Evolutionary conservation across 2,329 filamentous ascomycete genomes (phyloP).

Genomic region (Ilyonectria sp.): DNA sequence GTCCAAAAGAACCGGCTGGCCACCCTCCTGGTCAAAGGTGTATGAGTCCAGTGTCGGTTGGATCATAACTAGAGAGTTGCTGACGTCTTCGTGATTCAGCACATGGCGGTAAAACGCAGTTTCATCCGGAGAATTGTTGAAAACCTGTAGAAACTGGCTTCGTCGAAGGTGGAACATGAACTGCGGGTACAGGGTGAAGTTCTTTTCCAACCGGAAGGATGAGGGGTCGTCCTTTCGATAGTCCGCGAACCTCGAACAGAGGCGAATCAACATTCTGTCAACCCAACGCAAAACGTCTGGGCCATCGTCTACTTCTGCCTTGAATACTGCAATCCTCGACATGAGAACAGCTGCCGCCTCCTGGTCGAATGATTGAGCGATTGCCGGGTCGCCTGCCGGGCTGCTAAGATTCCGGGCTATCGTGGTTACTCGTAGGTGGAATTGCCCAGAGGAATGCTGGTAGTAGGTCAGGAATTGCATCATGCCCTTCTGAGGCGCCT

Average conservation of each 20-base stretch:
- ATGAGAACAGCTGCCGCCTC: conserved; percentile 98
- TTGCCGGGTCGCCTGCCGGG: conserved; percentile 92
- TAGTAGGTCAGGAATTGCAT: conserved; percentile 99
- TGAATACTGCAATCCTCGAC: conserved; percentile 99
- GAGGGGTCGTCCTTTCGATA: conserved; percentile 98
- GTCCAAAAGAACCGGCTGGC: conserved; percentile 93
- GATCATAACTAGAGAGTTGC: conserved; percentile 98
- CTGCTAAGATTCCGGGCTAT: conserved; percentile 92
- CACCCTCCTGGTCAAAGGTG: conserved; percentile 94
- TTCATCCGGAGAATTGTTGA: conserved; percentile 99
- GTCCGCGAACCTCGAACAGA: conserved; percentile 97
- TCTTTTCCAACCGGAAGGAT: conserved; percentile 97
- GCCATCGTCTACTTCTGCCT: conserved; percentile 97
- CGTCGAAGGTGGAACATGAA: conserved; percentile 99
- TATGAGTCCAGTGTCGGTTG: conserved; percentile 98
- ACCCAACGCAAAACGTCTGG: conserved; percentile 99
- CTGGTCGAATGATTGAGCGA: conserved; percentile 98
- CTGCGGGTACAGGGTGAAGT: conserved; percentile 98
- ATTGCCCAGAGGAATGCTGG: conserved; percentile 96
- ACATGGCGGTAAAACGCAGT: conserved; percentile 99
- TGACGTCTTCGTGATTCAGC: conserved; percentile 95
- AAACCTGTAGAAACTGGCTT: conserved; percentile 98
- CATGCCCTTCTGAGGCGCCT: conserved; percentile 91
- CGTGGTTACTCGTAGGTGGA: conserved; percentile 95
- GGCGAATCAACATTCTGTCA: conserved; percentile 95